phyloP scores from a whole-genome alignment of 805 yeast species.

The Monosporozyma aerobia region DNA sequence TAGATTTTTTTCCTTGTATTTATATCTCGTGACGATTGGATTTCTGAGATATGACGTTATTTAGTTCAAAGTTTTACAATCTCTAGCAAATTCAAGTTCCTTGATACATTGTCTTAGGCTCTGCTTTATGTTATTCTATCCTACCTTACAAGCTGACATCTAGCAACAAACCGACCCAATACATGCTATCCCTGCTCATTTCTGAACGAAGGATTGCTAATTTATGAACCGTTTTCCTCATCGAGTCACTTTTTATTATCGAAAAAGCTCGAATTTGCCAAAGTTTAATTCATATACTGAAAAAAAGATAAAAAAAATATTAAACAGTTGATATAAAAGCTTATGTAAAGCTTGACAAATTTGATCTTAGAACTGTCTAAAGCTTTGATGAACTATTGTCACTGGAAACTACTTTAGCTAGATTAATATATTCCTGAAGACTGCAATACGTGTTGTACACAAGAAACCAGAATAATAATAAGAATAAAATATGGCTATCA shows the following conservation, averaged over 20 bases:
- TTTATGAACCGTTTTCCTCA: no score
- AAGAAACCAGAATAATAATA: not conserved
- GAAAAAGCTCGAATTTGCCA: no score
- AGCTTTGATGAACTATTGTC: not conserved
- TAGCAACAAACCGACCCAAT: no score
- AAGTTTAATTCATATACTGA: no score
- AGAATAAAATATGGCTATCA: conserved; percentile 25
- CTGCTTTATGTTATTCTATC: not conserved
- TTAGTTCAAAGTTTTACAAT: not conserved
- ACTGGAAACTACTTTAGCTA: not conserved
- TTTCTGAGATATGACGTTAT: not conserved
- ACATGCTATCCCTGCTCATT: no score
- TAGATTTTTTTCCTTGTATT: not conserved
- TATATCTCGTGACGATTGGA: not conserved
- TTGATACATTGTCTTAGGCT: no score
- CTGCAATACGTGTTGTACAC: not conserved
- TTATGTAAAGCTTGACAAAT: not conserved
- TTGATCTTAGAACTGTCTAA: not conserved
- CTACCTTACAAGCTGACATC: no score
- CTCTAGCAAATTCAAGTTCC: not conserved
- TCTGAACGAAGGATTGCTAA: no score
- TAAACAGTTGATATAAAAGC: no score
- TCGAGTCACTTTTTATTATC: no score
- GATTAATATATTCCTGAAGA: not conserved
- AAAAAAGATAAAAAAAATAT: no score